Evolutionary conservation across 2,329 filamentous ascomycete species (phyloP), one percentile per base, ranked within the genome.

Genomic region (Fusarium citri): DNA sequence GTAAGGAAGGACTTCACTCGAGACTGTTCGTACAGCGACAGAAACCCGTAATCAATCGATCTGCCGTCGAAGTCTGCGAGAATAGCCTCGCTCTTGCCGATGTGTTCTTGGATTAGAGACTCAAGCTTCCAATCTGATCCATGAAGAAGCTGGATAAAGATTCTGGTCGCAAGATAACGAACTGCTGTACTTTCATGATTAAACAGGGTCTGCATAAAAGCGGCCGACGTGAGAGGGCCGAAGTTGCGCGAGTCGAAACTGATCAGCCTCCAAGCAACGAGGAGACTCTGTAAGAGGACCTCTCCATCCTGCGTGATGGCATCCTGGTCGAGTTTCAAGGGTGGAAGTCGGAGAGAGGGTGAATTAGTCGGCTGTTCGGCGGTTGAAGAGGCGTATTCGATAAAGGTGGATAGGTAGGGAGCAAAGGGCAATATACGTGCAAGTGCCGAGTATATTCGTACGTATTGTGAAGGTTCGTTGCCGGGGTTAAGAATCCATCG

Each of bases 71-170:
- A 93, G 45, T 87, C 83, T 10, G 90, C 94, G 66, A 86, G 78
- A 41, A 97, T 83, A 23, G 87, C 83, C 31, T 87, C 87, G 41
- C 86, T 83, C 43, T 79, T 82, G 48, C 88, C 89, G 58, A 95
- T 83, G 78, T 94, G 86, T 74, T 87, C 84, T 50, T 83, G 80
- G 31, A 97, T 80, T 78, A 97, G 90, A 50, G 87, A 83, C 76
- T 97, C 91, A 49, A 92, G 85, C 67, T 93, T 93, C 69, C 86
- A 84, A 78, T 99, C 96, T 6, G 96, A 91, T 30, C 92, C 92
- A 74, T 89, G 89, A 72, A 97, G 88, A 60, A 94, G 88, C 68
- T 93, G 85, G 76, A 91, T 94, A 70, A 97, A 92, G 63, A 94
- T 88, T 68, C 94, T 89, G 59, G 97, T 87, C 16, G 94, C 91